Evolutionary conservation across 192 early-diverging fungal genomes (phyloP).

Genomic region (Phycomyces nitens): DNA sequence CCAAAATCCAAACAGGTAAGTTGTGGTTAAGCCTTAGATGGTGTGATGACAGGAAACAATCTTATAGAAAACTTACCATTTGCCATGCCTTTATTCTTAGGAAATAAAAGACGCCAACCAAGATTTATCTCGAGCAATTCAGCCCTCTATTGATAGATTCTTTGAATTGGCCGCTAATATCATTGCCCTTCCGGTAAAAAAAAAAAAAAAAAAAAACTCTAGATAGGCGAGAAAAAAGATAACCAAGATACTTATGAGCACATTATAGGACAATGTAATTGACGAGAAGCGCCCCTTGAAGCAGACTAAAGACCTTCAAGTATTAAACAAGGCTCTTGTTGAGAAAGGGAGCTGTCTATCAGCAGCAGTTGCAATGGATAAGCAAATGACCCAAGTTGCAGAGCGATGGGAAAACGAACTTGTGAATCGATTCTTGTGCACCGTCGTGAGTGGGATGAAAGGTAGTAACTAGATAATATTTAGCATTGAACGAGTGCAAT

Average conservation of each 20-base stretch:
- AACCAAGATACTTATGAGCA: background rate
- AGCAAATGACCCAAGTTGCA: constrained; percentile 12
- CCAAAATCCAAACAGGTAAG: constrained; percentile 6
- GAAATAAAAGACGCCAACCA: constrained; percentile 27
- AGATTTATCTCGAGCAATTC: constrained; percentile 36
- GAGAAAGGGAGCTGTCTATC: constrained; percentile 4
- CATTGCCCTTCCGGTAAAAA: too few relatives aligned
- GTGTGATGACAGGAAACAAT: background rate
- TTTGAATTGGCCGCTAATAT: constrained; percentile 31
- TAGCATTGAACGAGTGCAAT: too few relatives aligned
- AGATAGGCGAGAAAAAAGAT: too few relatives aligned
- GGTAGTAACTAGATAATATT: too few relatives aligned
- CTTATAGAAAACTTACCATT: too few relatives aligned
- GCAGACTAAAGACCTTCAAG: background rate
- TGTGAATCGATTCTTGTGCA: constrained; percentile 8
- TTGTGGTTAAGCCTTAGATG: background rate
- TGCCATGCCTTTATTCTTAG: background rate
- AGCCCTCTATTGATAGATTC: constrained; percentile 41
- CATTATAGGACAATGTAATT: constrained; percentile 4
- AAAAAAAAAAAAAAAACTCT: too few relatives aligned
- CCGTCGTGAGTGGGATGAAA: constrained; percentile 5
- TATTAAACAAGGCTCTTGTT: constrained; percentile 1
- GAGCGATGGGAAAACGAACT: constrained; percentile 24
- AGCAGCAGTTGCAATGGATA: constrained; percentile 15
- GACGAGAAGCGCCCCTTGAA: constrained; percentile 8